Base-by-base conservation (phyloP, 2,329 filamentous ascomycete species). In the Beauveria rudraprayagi region DNA sequence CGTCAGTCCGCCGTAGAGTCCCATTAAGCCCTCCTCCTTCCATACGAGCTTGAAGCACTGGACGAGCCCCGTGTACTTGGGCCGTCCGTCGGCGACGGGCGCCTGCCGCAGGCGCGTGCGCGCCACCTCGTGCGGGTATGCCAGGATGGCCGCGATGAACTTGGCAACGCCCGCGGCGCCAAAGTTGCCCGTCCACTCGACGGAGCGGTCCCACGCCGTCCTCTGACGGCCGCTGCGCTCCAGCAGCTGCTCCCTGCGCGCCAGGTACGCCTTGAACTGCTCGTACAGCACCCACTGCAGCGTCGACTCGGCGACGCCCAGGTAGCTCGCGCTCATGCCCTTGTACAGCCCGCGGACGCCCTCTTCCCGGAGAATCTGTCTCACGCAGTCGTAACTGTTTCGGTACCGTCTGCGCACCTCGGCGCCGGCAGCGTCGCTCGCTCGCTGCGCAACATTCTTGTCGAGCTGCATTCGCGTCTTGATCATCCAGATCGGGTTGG, bases 251-350 rank as follows among this genome's bases (percentile, higher is more conserved):
- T 89, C 88, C 62, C 91, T 79, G 50, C 77, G 76, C 51, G 82
- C 83, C 40, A 97, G 77, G n/a, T 80, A 79, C 26, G 83, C 78
- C 81, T 97, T 97, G 80, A 95, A 86, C 73, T 92, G 89, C 77
- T 97, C 92, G 75, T 97, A 97, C 67, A 97, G 77, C 69, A 96
- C 87, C 92, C 92, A 96, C 73, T 97, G 92, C 68, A 96, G 75
- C 5, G 92, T 94, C 66, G 88, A 92, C 78, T 97, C 93, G 2
- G 89, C 88, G 22, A 96, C 91, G 26, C 93, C 92, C 0, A 97
- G 79, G 71, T 97, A 97, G 70, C 90, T 94, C 40, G 92, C 92
- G 66, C 88, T 94, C 76, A 97, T 83, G 56, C 92, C 92, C 70
- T 92, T 90, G 76, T 97, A 97, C 62, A 97, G 78, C 2, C 92